Evolutionary conservation across 495 filamentous ascomycete species (phyloP), one percentile per base, ranked within the genome.

Genomic region (Friedmanniomyces simplex): DNA sequence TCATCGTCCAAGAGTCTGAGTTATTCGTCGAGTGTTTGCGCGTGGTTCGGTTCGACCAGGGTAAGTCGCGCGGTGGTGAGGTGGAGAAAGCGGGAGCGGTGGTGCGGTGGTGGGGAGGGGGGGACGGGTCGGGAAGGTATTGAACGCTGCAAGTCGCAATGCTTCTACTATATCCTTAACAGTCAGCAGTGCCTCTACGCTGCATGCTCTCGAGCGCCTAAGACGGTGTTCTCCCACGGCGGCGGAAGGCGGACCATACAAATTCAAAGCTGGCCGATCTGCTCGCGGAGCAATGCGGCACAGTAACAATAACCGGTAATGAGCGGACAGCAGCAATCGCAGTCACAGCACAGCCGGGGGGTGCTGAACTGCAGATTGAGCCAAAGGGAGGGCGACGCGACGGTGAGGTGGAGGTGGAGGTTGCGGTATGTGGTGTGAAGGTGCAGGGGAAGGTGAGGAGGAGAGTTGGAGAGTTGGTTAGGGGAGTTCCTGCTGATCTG

Each of bases 291-390:
- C 57, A 42, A n/a, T 32, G 25, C 10, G 53, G 51, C 58, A 51
- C 43, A 20, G 58, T 26, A 32, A 32, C 28, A 32, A 32, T 32
- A 32, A 46, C 18, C 2, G 57, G 50, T 54, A 59, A 59, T 22
- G 57, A 59, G 30, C 43, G 57, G 57, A 59, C 57, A 50, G 57
- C 57, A 54, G 24, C 51, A 54, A 59, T 34, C 43, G 51, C 57
- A 52, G 51, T n/a, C 18, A 50, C 50, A 53, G 47, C 56, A 58
- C 56, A 28, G 41, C 1, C 5, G 21, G 22, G 2, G 46, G 4
- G 39, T 54, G 32, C 51, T 32, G 50, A 26, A 34, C 36, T 50
- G 50, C 50, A 37, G 41, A 26, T 59, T 54, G 57, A 47, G 57
- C 57, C 57, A 36, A 37, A 16, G 14, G 48, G 30, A 43, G 30